phyloP scores from a whole-genome alignment of 164 flowering plant species.

The Annona cherimola region DNA sequence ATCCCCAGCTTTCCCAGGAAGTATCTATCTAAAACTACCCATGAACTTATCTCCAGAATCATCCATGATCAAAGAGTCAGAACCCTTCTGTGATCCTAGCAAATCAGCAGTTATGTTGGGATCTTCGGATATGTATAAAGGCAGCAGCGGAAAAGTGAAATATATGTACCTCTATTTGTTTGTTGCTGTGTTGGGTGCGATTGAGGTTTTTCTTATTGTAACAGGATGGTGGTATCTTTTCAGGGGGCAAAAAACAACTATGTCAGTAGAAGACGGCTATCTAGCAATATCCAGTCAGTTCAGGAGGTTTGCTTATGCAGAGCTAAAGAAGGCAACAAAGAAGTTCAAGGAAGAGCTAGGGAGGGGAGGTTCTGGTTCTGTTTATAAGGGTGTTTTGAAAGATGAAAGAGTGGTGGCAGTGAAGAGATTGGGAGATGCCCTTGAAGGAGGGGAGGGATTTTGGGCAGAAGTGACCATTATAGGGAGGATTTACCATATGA shows the following conservation, averaged over 20 bases:
- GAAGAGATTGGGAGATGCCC: constrained; percentile 14
- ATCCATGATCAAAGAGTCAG: constrained; percentile 2
- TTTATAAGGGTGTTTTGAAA: constrained; percentile 17
- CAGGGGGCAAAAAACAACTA: neutral
- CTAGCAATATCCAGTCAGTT: constrained; percentile 10
- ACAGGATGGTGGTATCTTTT: constrained; percentile 17
- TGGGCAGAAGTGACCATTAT: constrained; percentile 24
- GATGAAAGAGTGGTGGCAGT: constrained; percentile 18
- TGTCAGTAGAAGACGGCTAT: constrained; percentile 9
- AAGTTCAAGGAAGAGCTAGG: constrained; percentile 19
- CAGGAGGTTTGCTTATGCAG: constrained; percentile 14
- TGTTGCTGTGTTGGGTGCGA: constrained; percentile 6
- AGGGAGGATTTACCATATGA: constrained; percentile 31
- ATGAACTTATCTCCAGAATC: constrained; percentile 1
- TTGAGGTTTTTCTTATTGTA: constrained; percentile 9
- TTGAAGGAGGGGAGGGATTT: constrained; percentile 25
- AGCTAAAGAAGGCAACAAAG: constrained; percentile 16
- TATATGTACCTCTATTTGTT: constrained; percentile 1
- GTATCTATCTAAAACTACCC: constrained; percentile 19
- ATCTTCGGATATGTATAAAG: constrained; percentile 1
- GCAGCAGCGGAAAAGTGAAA: neutral
- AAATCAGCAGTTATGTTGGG: neutral
- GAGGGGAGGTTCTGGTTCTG: constrained; percentile 16
- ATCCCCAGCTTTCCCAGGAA: constrained; percentile 6
- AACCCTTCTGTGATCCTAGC: neutral